Conservation (phyloP, 2,329 filamentous ascomycete genomes). For the Fusarium albosuccineum region DNA sequence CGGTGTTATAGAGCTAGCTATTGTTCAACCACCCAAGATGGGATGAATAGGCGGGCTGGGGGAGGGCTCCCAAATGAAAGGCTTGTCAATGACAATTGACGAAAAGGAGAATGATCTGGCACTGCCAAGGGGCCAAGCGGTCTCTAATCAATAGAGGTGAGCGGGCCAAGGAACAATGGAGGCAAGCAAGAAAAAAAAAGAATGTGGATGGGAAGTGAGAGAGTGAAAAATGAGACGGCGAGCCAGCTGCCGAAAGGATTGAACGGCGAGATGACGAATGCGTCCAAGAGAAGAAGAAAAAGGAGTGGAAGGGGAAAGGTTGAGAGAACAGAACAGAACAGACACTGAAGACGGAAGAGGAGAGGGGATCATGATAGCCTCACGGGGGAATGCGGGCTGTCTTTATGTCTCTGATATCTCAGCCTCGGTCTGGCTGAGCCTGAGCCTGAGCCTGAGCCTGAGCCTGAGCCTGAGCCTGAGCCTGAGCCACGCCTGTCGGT, state of each 20-base stretch:
- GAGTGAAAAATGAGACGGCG: conserved; percentile 29
- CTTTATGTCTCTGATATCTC: conserved; percentile 42
- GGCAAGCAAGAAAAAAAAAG: conserved; percentile 11
- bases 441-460: not conserved
- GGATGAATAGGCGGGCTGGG: conserved; percentile 18
- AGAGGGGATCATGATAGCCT: conserved; percentile 29
- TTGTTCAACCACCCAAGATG: conserved; percentile 31
- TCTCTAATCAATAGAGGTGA: conserved; percentile 31
- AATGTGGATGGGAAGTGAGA: conserved; percentile 21
- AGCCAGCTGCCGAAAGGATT: conserved; percentile 52
- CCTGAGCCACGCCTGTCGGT: not conserved
- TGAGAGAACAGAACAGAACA: conserved; percentile 22
- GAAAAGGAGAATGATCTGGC: conserved; percentile 17
- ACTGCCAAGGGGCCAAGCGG: conserved; percentile 40
- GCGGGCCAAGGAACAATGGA: conserved; percentile 1
- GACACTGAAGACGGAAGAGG: conserved; percentile 39
- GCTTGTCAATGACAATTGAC: conserved; percentile 22
- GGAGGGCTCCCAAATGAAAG: conserved; percentile 10
- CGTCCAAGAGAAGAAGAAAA: conserved; percentile 4
- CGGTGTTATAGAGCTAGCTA: conserved; percentile 14
- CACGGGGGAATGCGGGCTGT: conserved; percentile 43
- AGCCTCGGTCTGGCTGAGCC: not conserved
- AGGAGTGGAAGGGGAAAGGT: conserved; percentile 10
- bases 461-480: not conserved
- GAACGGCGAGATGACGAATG: conserved; percentile 45